phyloP scores from a whole-genome alignment of 2,329 filamentous ascomycete species.

The Alternaria conjuncta region DNA sequence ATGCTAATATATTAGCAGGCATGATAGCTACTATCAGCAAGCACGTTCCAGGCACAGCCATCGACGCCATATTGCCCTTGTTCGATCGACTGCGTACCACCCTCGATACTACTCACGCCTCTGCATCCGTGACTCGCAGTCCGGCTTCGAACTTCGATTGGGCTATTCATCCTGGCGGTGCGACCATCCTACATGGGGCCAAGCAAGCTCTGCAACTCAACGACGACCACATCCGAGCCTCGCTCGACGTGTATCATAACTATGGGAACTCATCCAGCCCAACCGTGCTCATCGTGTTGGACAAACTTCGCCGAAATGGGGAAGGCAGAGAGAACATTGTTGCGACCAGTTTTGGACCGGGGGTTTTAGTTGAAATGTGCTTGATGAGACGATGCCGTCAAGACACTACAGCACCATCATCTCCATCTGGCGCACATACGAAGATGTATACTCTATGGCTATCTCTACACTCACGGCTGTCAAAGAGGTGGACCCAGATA shows the following conservation, averaged over 20 bases:
- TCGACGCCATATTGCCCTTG: constrained; percentile 33
- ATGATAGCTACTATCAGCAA: constrained; percentile 32
- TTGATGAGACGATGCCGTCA: constrained; percentile 60
- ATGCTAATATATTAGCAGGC: constrained; percentile 5
- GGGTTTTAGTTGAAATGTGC: constrained; percentile 72
- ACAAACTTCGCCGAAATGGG: constrained; percentile 59
- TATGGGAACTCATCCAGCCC: constrained; percentile 73
- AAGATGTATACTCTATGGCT: not conserved
- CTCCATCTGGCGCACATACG: not conserved
- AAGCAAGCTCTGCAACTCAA: constrained; percentile 64
- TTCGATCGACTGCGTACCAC: constrained; percentile 38
- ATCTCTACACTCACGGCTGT: not conserved
- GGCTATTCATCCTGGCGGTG: constrained; percentile 74
- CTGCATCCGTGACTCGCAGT: constrained; percentile 30
- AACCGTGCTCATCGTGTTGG: constrained; percentile 71
- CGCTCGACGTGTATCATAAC: constrained; percentile 71
- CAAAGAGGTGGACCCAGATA: not conserved
- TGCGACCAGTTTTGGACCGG: constrained; percentile 73
- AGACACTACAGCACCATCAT: not conserved
- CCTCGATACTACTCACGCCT: constrained; percentile 28
- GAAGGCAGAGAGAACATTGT: constrained; percentile 65
- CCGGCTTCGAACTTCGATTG: constrained; percentile 69
- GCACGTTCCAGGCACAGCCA: constrained; percentile 24
- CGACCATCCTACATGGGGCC: constrained; percentile 69
- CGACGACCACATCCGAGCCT: constrained; percentile 71